These are phyloP conservation scores for Cyclotella atomus DNA, from an alignment of 108 stramenopile species.

Conservation along the genomic window DNA sequence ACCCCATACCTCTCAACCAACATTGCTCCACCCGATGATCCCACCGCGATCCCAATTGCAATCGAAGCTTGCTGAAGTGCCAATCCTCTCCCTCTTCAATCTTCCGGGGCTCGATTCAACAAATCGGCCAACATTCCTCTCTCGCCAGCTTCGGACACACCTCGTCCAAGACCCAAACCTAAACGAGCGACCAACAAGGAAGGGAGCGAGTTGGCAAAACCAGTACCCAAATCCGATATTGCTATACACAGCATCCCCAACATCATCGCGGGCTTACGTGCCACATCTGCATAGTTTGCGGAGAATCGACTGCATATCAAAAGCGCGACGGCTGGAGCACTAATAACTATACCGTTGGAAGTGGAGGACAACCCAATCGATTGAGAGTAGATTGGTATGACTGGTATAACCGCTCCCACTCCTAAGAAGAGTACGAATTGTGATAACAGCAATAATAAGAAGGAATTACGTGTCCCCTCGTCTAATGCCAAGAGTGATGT, in stretches of 20 bases:
- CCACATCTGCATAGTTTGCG: constrained; percentile 63
- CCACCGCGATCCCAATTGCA: constrained; percentile 76
- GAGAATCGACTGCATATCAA: constrained; percentile 50
- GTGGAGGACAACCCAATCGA: constrained; percentile 71
- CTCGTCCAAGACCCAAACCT: constrained; percentile 66
- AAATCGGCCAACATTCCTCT: constrained; percentile 79
- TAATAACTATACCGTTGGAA: constrained; percentile 76
- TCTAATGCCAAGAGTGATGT: constrained; percentile 2
- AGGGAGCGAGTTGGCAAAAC: constrained; percentile 44
- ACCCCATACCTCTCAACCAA: constrained; percentile 67
- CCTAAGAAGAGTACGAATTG: constrained; percentile 79
- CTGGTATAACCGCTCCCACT: constrained; percentile 82
- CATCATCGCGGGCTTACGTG: constrained; percentile 74
- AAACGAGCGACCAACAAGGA: constrained; percentile 61
- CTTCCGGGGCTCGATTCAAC: constrained; percentile 47
- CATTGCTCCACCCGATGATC: constrained; percentile 71
- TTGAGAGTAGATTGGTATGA: constrained; percentile 75
- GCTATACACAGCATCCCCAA: constrained; percentile 77
- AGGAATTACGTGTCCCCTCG: constrained; percentile 40
- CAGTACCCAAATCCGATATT: constrained; percentile 65
- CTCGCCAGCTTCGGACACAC: constrained; percentile 69
- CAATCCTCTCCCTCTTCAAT: constrained; percentile 62
- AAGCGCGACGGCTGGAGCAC: constrained; percentile 71
- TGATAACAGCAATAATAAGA: constrained; percentile 63
- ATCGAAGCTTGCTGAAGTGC: constrained; percentile 70